These are phyloP conservation scores for Tolypocladium guangdongense DNA, from an alignment of 2,329 filamentous ascomycete species.

Conservation along the genomic window DNA sequence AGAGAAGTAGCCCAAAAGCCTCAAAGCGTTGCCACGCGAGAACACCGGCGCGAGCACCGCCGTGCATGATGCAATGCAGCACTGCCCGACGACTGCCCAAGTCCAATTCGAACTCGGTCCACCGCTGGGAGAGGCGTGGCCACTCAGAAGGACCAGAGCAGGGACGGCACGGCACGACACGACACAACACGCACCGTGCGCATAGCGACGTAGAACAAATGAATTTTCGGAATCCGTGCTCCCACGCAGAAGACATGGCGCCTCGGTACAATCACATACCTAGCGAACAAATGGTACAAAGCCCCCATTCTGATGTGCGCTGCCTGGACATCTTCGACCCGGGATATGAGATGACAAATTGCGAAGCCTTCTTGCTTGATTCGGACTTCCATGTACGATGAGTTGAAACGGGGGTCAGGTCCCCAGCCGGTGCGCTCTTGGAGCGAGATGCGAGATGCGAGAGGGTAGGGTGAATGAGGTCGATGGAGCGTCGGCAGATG, in stretches of 20 bases:
- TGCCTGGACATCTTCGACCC: background rate
- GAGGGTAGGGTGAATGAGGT: background rate
- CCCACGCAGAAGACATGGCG: background rate
- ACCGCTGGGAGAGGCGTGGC: background rate
- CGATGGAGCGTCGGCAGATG: background rate
- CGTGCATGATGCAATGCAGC: background rate
- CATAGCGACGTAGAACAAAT: background rate
- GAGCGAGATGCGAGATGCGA: background rate
- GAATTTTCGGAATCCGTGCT: background rate
- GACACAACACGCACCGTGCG: background rate
- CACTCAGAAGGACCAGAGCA: too few species aligned
- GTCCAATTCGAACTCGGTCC: background rate
- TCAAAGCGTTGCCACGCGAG: background rate
- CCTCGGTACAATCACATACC: background rate
- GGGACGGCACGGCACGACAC: background rate
- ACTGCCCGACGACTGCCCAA: background rate
- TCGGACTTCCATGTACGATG: background rate
- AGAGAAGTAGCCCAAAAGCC: background rate
- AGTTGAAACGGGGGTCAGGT: background rate
- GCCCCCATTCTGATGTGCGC: background rate
- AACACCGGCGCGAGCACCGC: background rate
- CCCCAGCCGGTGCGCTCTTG: background rate
- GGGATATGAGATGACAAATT: background rate
- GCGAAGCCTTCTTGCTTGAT: background rate
- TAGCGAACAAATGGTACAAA: background rate